Evolutionary conservation across 192 early-diverging fungal genomes (phyloP).

Genomic region (Entophlyctis luteolus): DNA sequence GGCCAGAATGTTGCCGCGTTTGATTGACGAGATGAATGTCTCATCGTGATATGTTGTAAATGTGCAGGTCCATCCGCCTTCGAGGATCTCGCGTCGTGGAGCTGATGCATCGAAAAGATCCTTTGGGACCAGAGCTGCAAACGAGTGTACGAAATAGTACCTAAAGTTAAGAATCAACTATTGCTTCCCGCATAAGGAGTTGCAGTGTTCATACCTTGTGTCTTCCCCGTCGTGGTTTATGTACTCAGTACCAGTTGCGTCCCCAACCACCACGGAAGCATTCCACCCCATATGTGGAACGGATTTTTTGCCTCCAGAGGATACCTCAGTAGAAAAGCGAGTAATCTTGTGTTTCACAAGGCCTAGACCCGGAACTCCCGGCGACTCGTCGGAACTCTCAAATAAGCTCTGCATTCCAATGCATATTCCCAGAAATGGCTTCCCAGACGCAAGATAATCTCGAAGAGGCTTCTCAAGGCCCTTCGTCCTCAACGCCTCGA

Average conservation of each 20-base stretch:
- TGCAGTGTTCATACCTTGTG: slow-evolving; percentile 19
- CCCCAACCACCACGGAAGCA: slow-evolving; percentile 34
- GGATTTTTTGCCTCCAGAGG: neutral
- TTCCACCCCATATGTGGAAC: slow-evolving; percentile 99
- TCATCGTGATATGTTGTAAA: slow-evolving; percentile 88
- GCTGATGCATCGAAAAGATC: neutral
- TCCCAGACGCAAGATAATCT: slow-evolving; percentile 77
- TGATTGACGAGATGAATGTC: slow-evolving; percentile 76
- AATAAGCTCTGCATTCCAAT: slow-evolving; percentile 96
- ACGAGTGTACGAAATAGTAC: slow-evolving; percentile 99
- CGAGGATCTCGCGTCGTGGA: neutral
- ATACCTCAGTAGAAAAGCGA: slow-evolving; percentile 2
- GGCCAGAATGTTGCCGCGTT: slow-evolving; percentile 83
- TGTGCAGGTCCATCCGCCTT: slow-evolving; percentile 71
- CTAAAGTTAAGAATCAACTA: slow-evolving; percentile 35
- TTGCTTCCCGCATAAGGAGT: neutral
- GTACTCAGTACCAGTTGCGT: neutral
- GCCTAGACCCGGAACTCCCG: slow-evolving; percentile 73
- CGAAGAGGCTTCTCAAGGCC: slow-evolving; percentile 79
- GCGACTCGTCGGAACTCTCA: slow-evolving; percentile 84
- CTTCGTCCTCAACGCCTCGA: slow-evolving; percentile 67
- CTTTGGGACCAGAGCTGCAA: slow-evolving; percentile 63
- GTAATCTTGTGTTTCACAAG: slow-evolving; percentile 49
- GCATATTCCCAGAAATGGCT: slow-evolving; percentile 97
- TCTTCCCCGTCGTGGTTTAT: slow-evolving; percentile 34